Conservation (phyloP, 2,329 filamentous ascomycete species). For the Colletotrichum cordylinicola region DNA sequence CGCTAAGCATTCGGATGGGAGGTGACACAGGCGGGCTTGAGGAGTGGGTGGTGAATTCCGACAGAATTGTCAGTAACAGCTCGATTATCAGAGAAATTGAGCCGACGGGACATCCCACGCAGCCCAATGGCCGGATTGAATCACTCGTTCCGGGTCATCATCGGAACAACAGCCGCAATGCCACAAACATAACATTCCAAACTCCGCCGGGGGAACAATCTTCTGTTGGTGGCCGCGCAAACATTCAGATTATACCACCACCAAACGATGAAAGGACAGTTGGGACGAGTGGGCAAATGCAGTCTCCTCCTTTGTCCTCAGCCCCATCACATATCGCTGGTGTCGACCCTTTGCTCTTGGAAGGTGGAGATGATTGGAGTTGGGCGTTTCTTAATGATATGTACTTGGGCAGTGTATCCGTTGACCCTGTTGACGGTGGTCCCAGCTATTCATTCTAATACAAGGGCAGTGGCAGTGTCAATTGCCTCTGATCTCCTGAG, state of each 20-base stretch:
- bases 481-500: neutral
- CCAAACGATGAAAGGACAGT: neutral
- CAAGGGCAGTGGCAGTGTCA: neutral
- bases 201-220: neutral
- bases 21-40: conserved; percentile 57
- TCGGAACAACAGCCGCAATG: neutral
- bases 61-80: conserved; percentile 49
- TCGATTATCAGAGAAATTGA: conserved; percentile 38
- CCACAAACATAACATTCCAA: neutral
- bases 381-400: conserved; percentile 4
- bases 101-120: conserved; percentile 28
- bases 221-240: neutral
- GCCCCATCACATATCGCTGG: neutral
- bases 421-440: neutral
- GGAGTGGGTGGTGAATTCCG: conserved; percentile 52
- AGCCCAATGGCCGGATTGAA: conserved; percentile 22
- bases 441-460: neutral
- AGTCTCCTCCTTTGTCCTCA: neutral
- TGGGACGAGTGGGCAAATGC: neutral
- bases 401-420: neutral
- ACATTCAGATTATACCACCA: neutral
- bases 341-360: neutral
- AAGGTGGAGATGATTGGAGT: neutral
- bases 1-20: conserved; percentile 44
- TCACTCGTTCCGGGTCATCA: neutral